Evolutionary conservation across 768 basidiomycete species (phyloP).

Genomic region (Leccinellum luteum): DNA sequence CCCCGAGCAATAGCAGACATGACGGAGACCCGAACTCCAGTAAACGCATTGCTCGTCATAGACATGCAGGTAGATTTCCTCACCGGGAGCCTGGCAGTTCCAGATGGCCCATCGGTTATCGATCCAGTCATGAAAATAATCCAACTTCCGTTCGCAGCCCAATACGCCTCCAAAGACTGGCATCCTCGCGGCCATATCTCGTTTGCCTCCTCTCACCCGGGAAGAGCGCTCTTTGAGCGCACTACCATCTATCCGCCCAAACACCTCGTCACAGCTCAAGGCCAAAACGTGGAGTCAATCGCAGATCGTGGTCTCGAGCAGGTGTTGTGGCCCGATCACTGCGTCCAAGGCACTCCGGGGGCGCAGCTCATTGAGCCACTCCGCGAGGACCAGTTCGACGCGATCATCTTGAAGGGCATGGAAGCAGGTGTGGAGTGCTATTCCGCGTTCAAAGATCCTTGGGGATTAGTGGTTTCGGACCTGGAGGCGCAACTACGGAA

Average conservation of each 20-base stretch:
- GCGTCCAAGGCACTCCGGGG: conserved; percentile 59
- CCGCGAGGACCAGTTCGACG: conserved; percentile 38
- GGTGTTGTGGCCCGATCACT: conserved; percentile 81
- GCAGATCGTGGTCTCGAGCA: conserved; percentile 39
- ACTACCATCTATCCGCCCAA: conserved; percentile 35
- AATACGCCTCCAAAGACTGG: conserved; percentile 56
- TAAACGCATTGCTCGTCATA: conserved; percentile 60
- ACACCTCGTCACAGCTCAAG: conserved; percentile 31
- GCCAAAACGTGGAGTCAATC: conserved; percentile 18
- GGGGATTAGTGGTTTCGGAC: conserved; percentile 45
- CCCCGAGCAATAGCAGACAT: conserved; percentile 14
- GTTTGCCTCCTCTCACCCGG: conserved; percentile 55
- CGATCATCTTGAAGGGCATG: conserved; percentile 52
- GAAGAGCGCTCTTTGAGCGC: conserved; percentile 38
- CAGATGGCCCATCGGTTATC: conserved; percentile 57
- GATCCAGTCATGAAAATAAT: conserved; percentile 57
- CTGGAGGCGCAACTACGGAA: conserved; percentile 43
- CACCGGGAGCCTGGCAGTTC: conserved; percentile 68
- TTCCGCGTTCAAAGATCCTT: conserved; percentile 71
- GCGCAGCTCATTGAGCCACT: conserved; percentile 59
- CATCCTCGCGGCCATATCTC: conserved; percentile 68
- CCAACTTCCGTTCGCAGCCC: conserved; percentile 48
- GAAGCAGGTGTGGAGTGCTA: conserved; percentile 69
- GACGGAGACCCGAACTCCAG: conserved; percentile 1
- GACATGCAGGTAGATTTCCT: conserved; percentile 89